These are phyloP conservation scores for Alectoria sarmentosa DNA, from an alignment of 495 filamentous ascomycete species.

Conservation along the genomic window DNA sequence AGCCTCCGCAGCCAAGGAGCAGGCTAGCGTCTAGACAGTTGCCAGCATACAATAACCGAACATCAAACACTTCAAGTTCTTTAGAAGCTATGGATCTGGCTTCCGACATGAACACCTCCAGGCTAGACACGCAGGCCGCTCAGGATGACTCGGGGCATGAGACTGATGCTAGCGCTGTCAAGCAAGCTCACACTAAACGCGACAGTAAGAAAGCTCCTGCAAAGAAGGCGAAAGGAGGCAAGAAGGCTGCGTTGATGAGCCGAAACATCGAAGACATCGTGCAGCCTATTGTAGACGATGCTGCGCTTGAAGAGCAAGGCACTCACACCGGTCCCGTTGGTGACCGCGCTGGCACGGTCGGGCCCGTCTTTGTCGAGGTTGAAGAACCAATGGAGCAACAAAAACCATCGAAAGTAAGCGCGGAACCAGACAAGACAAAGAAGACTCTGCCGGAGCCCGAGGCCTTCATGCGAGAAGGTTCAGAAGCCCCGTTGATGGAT, in stretches of 20 bases:
- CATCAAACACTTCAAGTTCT: not conserved
- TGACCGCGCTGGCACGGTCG: not conserved
- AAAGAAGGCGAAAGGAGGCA: slow-evolving; percentile 41
- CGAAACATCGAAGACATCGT: slow-evolving; percentile 31
- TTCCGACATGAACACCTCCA: slow-evolving; percentile 20
- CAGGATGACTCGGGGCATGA: slow-evolving; percentile 34
- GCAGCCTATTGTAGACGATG: slow-evolving; percentile 19
- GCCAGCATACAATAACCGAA: not conserved
- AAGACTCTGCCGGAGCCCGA: slow-evolving; percentile 7
- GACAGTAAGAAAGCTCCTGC: slow-evolving; percentile 36
- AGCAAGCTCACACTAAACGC: slow-evolving; percentile 31
- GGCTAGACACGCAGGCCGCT: slow-evolving; percentile 9
- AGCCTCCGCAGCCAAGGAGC: slow-evolving; percentile 4
- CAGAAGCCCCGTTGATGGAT: not conserved
- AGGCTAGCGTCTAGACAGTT: slow-evolving; percentile 13
- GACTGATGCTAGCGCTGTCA: slow-evolving; percentile 30
- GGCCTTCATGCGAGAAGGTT: not conserved
- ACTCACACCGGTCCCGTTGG: not conserved
- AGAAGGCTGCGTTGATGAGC: slow-evolving; percentile 33
- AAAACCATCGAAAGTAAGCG: slow-evolving; percentile 27
- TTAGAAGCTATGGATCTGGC: not conserved
- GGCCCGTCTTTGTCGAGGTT: not conserved
- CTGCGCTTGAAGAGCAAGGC: slow-evolving; percentile 7
- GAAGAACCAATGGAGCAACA: slow-evolving; percentile 25
- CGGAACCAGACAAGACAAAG: slow-evolving; percentile 15